Base-by-base conservation (phyloP, 208 protist genomes). In the Strigomonas culicis region DNA sequence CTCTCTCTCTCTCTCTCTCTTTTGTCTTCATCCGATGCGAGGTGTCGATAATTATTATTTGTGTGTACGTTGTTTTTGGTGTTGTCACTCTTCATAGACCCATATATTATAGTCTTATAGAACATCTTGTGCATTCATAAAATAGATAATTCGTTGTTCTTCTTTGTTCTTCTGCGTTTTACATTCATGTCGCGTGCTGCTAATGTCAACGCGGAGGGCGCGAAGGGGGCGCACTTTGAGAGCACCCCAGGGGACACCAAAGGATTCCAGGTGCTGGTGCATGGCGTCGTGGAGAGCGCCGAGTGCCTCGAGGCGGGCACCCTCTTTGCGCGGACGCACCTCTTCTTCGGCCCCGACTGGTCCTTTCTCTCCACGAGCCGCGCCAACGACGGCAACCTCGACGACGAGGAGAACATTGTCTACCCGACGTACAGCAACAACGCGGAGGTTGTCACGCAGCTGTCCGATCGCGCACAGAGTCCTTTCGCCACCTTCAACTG, bases 251-350 rank as follows among this genome's bases (percentile, higher is more conserved):
- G n/a, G 27, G 46, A 43, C 28, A 49, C 44, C 21, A 82, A 82
- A 31, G 80, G 81, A 19, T 92, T 95, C 61, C 74, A 90, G 52
- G 71, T 95, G 17, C 56, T 90, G 28, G 84, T 95, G 31, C 84
- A 89, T 21, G 86, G 89, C 27, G 80, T 92, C 28, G 56, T 95
- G 49, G 86, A 95, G 56, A 74, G 82, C 0, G 83, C 84, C n/a
- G 89, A 87, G 76, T 95, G 84, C 57, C 62, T 84, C 13, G 80
- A 84, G 63, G 74, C 66, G 2, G 72, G 75, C 15, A 58, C 71
- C 6, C 74, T 95, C 25, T 93, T 92, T 67, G 81, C 82, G 0
- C 80, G 86, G n/a, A 93, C 89, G n/a, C 80, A 90, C 65, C 84
- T 91, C 43, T 88, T 93, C 27, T 86, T 84, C 43, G 89, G 86